Percentiles rank a stretch among this genome's conserved stretches.
Conservation (phyloP, 2,329 filamentous ascomycete genomes). For the Trichophyton schoenleinii region DNA sequence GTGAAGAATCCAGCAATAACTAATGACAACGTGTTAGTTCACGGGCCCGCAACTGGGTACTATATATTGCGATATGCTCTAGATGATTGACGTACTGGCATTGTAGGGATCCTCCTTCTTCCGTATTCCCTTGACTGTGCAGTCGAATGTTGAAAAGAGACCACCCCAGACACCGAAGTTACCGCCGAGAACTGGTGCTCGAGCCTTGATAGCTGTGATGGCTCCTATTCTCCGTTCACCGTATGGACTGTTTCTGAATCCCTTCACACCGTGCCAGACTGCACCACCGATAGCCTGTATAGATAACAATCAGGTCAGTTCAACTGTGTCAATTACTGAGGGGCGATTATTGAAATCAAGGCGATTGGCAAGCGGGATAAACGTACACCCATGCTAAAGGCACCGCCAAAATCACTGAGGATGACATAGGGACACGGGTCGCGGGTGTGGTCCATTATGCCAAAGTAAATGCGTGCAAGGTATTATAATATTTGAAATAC, state of each 20-base stretch:
- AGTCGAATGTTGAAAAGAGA: slow-evolving; percentile 91
- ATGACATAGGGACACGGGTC: slow-evolving; percentile 96
- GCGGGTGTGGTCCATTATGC: slow-evolving; percentile 77
- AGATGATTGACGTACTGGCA: slow-evolving; percentile 46
- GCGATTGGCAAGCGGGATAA: slow-evolving; percentile 7
- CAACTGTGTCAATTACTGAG: neutral
- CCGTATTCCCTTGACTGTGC: slow-evolving; percentile 81
- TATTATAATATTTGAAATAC: neutral
- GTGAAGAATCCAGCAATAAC: slow-evolving; percentile 95
- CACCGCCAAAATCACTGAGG: slow-evolving; percentile 93
- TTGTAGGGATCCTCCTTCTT: slow-evolving; percentile 99
- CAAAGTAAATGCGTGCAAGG: neutral
- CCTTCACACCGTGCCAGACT: slow-evolving; percentile 96
- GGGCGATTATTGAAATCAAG: slow-evolving; percentile 1
- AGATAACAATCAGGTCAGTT: slow-evolving; percentile 6
- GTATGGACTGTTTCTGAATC: slow-evolving; percentile 76
- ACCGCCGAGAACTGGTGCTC: slow-evolving; percentile 86
- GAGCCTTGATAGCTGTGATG: slow-evolving; percentile 92
- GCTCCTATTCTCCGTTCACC: slow-evolving; percentile 93
- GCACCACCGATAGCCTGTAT: slow-evolving; percentile 59
- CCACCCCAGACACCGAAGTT: slow-evolving; percentile 99
- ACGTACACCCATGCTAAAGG: slow-evolving; percentile 89
- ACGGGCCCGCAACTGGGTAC: neutral
- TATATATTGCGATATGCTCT: too few relatives aligned
- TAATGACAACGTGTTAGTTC: slow-evolving; percentile 15